Evolutionary conservation across 169 alveolate genomes (phyloP), one percentile per base, ranked within the genome.

Genomic region (Plasmodium chabaudi): DNA sequence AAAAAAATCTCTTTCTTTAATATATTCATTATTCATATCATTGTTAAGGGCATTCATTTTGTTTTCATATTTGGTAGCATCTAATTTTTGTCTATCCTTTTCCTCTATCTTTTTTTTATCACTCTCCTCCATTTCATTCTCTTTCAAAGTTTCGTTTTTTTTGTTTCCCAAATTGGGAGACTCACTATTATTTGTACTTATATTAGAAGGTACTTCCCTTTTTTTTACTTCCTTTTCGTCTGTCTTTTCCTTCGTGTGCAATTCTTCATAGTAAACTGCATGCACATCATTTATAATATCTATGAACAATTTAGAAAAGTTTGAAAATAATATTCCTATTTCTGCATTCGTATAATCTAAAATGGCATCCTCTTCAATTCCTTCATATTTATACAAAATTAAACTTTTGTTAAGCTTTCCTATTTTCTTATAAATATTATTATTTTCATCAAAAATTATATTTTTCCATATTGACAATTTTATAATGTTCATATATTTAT

Each of bases 281-380:
- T 70, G 64, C 15, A 86, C 27, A 15, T 86, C 57, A 59, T 86
- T 86, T 15, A 68, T 39, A 17, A 70, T 12, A 55, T 70, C 67
- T 9, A 68, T 17, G 17, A 70, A 9, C 21, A 69, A 70, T 2
- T 59, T 73, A 17, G 27, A 46, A 59, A 86, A 68, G 13, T 23
- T 60, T 13, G 74, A 86, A 70, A 70, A 79, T 13, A 79, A 19
- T 46, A 79, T 23, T 2, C 5, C 6, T 17, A 79, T 67, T 67
- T 79, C 89, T 39, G 27, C 10, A 12, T 67, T 23, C 10, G 64
- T 9, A 59, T 65, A 79, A 42, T 19, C 21, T n/a, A 19, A 23
- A 15, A 75, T 21, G 5, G 9, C 5, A 0, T 60, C 19, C 34
- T 49, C 57, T 1, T 15, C 27, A 17, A 17, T 5, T 10, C 44